Evolutionary conservation across 345 rosid genomes (phyloP).

Genomic region (Corchorus olitorius): DNA sequence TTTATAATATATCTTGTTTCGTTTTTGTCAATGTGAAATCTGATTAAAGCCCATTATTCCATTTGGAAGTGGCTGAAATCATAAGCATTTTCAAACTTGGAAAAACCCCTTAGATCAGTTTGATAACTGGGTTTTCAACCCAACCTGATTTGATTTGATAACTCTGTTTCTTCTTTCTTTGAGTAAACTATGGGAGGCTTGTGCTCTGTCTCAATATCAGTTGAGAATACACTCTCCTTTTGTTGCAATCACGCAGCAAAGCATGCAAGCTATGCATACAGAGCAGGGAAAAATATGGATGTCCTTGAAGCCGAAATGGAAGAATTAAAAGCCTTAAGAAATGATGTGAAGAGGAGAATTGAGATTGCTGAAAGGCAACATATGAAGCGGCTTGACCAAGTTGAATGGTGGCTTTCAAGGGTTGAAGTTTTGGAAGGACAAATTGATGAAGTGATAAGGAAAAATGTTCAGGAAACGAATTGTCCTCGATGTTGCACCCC

Average conservation of each 20-base stretch:
- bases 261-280: not conserved
- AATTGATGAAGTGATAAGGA: not conserved
- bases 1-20: too few relatives aligned
- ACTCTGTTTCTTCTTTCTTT: not conserved
- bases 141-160: not conserved
- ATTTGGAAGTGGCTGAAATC: too few relatives aligned
- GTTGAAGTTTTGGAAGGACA: not conserved
- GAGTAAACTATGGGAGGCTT: not conserved
- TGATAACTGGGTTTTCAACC: not conserved
- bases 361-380: not conserved
- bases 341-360: not conserved
- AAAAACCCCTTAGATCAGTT: not conserved
- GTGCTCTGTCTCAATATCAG: not conserved
- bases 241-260: not conserved
- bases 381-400: not conserved
- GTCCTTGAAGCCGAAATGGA: not conserved
- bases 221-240: not conserved
- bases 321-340: not conserved
- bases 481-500: not conserved
- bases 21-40: too few relatives aligned
- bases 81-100: not conserved
- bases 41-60: too few relatives aligned
- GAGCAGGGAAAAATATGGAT: not conserved
- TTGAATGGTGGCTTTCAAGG: conserved; percentile 2
- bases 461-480: not conserved